Percentiles rank a stretch among this genome's conserved stretches.
phyloP scores from a whole-genome alignment of 1,284 basidiomycete species.

The Sporisorium sorghi region DNA sequence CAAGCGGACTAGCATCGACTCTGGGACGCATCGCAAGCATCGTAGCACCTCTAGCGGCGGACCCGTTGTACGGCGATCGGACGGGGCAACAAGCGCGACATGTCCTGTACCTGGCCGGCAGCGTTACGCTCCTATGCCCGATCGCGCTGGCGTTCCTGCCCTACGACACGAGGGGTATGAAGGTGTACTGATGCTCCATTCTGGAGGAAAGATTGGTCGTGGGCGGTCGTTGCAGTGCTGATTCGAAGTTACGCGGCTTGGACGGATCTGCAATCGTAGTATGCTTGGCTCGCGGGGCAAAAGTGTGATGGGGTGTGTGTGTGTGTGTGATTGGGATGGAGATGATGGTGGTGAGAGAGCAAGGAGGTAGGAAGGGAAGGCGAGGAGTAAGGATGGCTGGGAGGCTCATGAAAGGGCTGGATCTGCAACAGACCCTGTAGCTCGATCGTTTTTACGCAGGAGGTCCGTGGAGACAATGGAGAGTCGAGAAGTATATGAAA shows the following conservation, averaged over 20 bases:
- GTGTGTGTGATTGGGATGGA: neutral
- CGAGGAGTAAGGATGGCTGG: neutral
- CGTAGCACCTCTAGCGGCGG: slow-evolving; percentile 69
- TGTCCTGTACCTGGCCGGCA: slow-evolving; percentile 57
- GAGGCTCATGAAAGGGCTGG: too few relatives aligned
- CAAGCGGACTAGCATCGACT: slow-evolving; percentile 69
- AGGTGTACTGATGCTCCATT: slow-evolving; percentile 32
- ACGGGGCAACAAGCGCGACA: slow-evolving; percentile 44
- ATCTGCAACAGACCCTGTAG: too few relatives aligned
- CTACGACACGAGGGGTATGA: slow-evolving; percentile 55
- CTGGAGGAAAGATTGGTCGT: too few relatives aligned
- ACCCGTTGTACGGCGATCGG: slow-evolving; percentile 76
- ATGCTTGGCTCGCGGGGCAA: neutral
- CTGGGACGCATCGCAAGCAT: slow-evolving; percentile 69
- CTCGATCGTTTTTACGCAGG: neutral
- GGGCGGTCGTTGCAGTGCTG: too few relatives aligned
- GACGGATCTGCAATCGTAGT: neutral
- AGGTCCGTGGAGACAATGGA: neutral
- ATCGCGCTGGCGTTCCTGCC: slow-evolving; percentile 55
- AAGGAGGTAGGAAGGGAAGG: neutral
- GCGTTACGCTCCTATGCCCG: slow-evolving; percentile 54
- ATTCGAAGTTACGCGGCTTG: too few relatives aligned
- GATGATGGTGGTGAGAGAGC: neutral
- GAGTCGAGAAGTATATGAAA: neutral
- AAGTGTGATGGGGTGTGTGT: neutral